These are phyloP conservation scores for Chloris gayana DNA, from an alignment of 176 grass and related monocot species.

Conservation along the genomic window DNA sequence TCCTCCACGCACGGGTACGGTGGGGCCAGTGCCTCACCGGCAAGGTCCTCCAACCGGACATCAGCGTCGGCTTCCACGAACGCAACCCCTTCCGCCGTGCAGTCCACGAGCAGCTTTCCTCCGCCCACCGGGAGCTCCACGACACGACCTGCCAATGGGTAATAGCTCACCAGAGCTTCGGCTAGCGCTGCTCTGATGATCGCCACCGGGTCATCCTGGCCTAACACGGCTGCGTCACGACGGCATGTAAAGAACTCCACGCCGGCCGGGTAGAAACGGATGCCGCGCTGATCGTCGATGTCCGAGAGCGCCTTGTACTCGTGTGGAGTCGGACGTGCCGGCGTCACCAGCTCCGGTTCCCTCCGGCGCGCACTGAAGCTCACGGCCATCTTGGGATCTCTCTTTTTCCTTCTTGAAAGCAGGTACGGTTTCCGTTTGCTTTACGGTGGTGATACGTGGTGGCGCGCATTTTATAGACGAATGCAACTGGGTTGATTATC, in stretches of 20 bases:
- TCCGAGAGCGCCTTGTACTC: background rate
- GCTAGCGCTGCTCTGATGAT: conserved; percentile 4
- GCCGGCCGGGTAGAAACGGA: background rate
- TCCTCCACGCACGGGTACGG: conserved; percentile 23
- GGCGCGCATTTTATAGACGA: too few species aligned
- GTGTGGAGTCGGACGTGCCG: background rate
- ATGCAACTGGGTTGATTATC: too few species aligned
- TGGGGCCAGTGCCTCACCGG: background rate
- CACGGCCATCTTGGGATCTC: too few species aligned
- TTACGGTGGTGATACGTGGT: too few species aligned
- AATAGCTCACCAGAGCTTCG: conserved; percentile 15
- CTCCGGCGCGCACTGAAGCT: background rate
- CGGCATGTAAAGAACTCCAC: background rate
- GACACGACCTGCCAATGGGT: conserved; percentile 40
- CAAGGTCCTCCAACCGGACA: background rate
- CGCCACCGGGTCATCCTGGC: background rate
- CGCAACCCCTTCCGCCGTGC: conserved; percentile 41
- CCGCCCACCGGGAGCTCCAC: background rate
- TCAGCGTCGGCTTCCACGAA: conserved; percentile 36
- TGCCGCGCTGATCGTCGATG: background rate
- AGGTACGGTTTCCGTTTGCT: too few species aligned
- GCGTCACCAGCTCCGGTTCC: background rate
- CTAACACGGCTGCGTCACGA: background rate
- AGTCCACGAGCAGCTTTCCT: conserved; percentile 27
- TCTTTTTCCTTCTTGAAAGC: too few species aligned